Base-by-base conservation (phyloP, 23 red algal genomes). In the Pyropia yezoensis region DNA sequence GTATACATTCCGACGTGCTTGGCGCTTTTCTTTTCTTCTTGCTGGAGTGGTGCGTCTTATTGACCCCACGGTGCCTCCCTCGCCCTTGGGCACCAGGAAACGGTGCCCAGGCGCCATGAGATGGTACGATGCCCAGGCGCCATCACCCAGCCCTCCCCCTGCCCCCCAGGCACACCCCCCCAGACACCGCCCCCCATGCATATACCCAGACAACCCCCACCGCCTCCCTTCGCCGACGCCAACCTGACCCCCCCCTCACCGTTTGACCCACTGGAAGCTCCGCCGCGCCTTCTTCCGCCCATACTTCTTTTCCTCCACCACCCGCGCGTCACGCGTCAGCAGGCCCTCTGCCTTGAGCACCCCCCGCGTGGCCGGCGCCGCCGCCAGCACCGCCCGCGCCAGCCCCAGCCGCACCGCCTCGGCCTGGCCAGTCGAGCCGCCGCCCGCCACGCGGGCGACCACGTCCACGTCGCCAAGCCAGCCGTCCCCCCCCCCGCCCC, bases 281-380 rank as follows among this genome's bases (percentile, higher is more conserved):
- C 76, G 75, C 15, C 82, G 70, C 20, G 82, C 82, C 21, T 87
- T 87, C 65, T 67, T 87, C 32, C 82, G 23, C 20, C 90, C 90
- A 66, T 84, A 88, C 39, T 96, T 96, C 56, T 96, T 96, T 6
- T 47, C 32, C 79, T 96, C 90, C 53, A 96, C 90, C 23, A 86
- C 75, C 22, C 90, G 77, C 22, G 70, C 54, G 49, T 96, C 90
- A 45, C 90, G 74, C 14, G 79, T 88, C 19, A 96, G 73, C 26
- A 88, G 57, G 62, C 90, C 80, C 16, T 80, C 65, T 33, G 63
- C 45, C 53, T 87, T 88, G 30, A 96, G 67, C 50, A 69, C 63
- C 0, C 75, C 60, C 33, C 84, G 84, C 27, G 57, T 53, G 14
- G 63, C 57, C 18, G 80, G 90, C 51, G 79, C 68, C 65, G 53